Percentiles rank a stretch among this genome's conserved stretches.
phyloP scores from a whole-genome alignment of 1,139 yeast genomes.

The Candida glucosophila region DNA sequence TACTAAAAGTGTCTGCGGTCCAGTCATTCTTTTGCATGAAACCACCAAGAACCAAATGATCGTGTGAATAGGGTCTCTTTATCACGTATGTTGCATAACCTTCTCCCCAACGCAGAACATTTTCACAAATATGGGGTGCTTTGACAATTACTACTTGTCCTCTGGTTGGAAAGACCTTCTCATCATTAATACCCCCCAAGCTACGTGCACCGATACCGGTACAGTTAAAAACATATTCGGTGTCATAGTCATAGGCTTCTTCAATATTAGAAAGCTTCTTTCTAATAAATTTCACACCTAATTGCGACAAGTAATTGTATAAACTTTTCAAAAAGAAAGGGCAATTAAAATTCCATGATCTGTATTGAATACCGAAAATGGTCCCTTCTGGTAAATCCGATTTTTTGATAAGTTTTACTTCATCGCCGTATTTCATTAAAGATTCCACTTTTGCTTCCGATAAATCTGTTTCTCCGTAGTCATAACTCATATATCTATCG shows the following conservation, averaged over 20 bases:
- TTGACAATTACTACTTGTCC: conserved; percentile 34
- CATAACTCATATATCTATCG: conserved; percentile 43
- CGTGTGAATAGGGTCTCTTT: conserved; percentile 46
- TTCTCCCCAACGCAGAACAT: conserved; percentile 4
- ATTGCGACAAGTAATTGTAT: conserved; percentile 5
- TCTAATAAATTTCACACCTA: conserved; percentile 3
- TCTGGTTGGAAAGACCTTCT: conserved; percentile 21
- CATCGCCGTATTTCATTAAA: conserved; percentile 35
- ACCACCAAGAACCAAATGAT: conserved; percentile 48
- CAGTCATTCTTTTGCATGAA: conserved; percentile 50
- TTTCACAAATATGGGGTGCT: conserved; percentile 14
- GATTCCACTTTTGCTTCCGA: conserved; percentile 31
- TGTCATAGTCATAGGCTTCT: conserved; percentile 20
- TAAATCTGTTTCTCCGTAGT: conserved; percentile 12
- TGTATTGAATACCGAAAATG: conserved; percentile 17
- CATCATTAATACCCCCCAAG: conserved; percentile 27
- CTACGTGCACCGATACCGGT: conserved; percentile 31
- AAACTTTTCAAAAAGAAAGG: conserved; percentile 12
- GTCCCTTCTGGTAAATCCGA: conserved; percentile 38
- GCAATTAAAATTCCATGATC: conserved; percentile 16
- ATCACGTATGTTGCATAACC: conserved; percentile 28
- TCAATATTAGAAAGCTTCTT: conserved; percentile 15
- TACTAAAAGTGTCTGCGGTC: conserved; percentile 45
- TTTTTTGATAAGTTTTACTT: conserved; percentile 23
- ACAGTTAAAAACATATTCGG: conserved; percentile 37